Base-by-base conservation (phyloP, 2,329 filamentous ascomycete genomes). In the Ceratocystis harringtonii region DNA sequence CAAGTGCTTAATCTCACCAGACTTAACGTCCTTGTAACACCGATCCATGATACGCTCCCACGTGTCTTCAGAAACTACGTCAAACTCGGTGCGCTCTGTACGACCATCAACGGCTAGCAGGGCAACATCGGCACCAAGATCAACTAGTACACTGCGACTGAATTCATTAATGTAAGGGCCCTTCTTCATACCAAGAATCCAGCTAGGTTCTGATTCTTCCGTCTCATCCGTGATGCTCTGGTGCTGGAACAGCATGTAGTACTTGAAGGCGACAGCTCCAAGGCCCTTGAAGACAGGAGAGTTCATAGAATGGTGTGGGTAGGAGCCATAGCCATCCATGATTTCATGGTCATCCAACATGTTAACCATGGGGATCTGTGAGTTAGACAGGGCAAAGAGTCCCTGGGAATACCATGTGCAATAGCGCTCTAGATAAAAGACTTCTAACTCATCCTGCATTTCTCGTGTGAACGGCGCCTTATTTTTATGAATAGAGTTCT, bases 211-310 rank as follows among this genome's bases (percentile, higher is more conserved):
- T 2, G 88, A 83, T 44, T 81, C 79, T 69, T 95, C 86, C 0
- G 86, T 90, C 76, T 99, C 94, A 58, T 86, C 83, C 0, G 84
- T 77, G 2, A 95, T 79, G 69, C 88, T 95, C 74, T 99, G 95
- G 70, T 99, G 94, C 74, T 99, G 94, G 77, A 99, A 99, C 7
- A 99, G 81, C 85, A 99, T 87, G 72, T 99, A 99, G 76, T 97
- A 99, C 74, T 99, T 99, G 82, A 94, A 97, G 0, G 92, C 92
- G 62, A 97, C 85, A 45, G 88, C 88, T 1, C 94, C 95, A 7
- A 99, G 76, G 0, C 95, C 94, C 1, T 86, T 87, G 73, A 99
- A 95, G 0, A 97, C 89, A 0, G 90, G 88, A 2, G 89, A 90
- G 69, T 83, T 84, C 90, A 96, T 97, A 72, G 96, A 94, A 69